Evolutionary conservation across 2,329 filamentous ascomycete species (phyloP).

Genomic region (Trichophyton mentagrophytes): DNA sequence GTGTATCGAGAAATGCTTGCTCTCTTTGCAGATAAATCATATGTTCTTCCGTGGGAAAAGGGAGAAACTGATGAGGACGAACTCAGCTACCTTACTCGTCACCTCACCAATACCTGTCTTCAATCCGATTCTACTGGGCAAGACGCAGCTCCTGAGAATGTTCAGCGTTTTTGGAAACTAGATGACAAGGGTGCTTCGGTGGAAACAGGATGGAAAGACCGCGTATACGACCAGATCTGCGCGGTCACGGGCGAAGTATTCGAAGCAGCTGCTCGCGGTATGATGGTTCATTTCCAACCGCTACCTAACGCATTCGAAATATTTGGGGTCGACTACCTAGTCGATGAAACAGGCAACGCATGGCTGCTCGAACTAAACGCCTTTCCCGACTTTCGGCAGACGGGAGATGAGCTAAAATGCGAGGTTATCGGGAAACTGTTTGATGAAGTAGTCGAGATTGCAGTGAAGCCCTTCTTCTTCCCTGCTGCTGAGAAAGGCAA

Average conservation of each 20-base stretch:
- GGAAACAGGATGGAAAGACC: constrained; percentile 38
- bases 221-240: constrained; percentile 64
- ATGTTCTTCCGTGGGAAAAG: constrained; percentile 47
- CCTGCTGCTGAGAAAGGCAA: constrained; percentile 10
- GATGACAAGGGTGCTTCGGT: constrained; percentile 24
- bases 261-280: constrained; percentile 68
- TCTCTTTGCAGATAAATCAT: constrained; percentile 69
- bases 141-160: constrained; percentile 47
- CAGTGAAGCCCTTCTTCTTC: constrained; percentile 57
- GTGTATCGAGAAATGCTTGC: constrained; percentile 88
- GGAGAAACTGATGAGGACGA: constrained; percentile 30
- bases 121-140: constrained; percentile 44
- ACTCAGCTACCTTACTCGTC: constrained; percentile 47
- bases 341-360: constrained; percentile 50
- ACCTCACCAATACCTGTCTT: constrained; percentile 92
- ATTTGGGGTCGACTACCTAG: constrained; percentile 81
- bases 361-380: constrained; percentile 90
- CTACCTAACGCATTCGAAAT: constrained; percentile 81
- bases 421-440: constrained; percentile 63
- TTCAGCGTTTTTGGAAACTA: constrained; percentile 63
- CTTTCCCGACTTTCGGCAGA: constrained; percentile 92
- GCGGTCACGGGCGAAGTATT: constrained; percentile 63
- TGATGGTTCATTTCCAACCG: constrained; percentile 85
- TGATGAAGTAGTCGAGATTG: constrained; percentile 56
- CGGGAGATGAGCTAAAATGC: constrained; percentile 57